These are phyloP conservation scores for Globomyces pollinis-pini DNA, from an alignment of 192 early-diverging fungal species.

Conservation along the genomic window DNA sequence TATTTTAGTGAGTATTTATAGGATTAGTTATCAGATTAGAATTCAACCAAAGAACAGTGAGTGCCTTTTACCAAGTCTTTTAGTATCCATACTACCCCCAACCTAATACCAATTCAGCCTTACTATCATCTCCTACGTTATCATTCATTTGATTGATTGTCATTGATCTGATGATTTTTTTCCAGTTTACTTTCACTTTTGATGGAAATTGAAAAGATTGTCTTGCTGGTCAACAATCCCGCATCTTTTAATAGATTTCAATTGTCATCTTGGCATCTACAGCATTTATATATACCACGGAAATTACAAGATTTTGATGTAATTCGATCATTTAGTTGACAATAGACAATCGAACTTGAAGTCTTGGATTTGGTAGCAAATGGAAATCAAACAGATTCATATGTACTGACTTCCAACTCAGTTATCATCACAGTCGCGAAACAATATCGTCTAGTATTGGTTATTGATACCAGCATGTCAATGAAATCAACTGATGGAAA, in stretches of 20 bases:
- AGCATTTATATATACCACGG: background rate
- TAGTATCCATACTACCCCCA: too few relatives aligned
- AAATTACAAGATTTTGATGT: background rate
- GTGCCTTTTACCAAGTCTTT: too few relatives aligned
- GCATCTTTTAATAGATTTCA: background rate
- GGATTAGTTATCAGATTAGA: too few relatives aligned
- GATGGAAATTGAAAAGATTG: background rate
- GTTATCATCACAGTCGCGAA: background rate
- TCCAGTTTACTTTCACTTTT: background rate
- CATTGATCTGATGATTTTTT: too few relatives aligned
- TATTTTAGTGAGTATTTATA: too few relatives aligned
- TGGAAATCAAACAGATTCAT: background rate
- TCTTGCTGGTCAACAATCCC: background rate
- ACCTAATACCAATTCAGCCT: too few relatives aligned
- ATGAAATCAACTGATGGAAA: slow-evolving; percentile 9
- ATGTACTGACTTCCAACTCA: background rate
- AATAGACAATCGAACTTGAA: background rate
- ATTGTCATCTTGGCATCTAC: background rate
- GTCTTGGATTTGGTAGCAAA: slow-evolving; percentile 3
- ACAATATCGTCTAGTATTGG: background rate
- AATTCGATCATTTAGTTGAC: background rate
- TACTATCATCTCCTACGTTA: too few relatives aligned
- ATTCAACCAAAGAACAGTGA: too few relatives aligned
- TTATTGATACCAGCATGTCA: background rate
- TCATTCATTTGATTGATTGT: too few relatives aligned